A percentile compares a stretch with the other conserved stretches of the same genome.
Conservation (phyloP, 2,329 filamentous ascomycete species). For the Fusarium sp. region DNA sequence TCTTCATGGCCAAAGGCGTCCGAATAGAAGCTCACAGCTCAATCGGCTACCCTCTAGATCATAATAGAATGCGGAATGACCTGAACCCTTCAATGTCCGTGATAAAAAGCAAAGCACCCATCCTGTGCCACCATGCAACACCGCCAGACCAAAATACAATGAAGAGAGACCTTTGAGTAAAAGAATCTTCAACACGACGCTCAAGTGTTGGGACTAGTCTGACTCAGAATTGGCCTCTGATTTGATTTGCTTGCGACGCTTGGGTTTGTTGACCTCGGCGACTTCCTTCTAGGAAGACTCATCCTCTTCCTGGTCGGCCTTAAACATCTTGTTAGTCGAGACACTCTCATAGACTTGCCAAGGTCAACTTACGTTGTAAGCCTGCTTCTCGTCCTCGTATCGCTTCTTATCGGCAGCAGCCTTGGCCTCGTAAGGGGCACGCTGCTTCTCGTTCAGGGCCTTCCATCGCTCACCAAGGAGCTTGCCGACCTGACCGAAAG, state of each 20-base stretch:
- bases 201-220: constrained; percentile 19
- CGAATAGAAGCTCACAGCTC: constrained; percentile 39
- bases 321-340: constrained; percentile 44
- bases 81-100: constrained; percentile 49
- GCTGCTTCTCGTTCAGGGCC: constrained; percentile 92
- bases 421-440: constrained; percentile 94
- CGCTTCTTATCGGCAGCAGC: constrained; percentile 98
- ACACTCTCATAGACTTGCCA: constrained; percentile 15
- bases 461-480: constrained; percentile 99
- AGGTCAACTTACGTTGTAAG: constrained; percentile 76
- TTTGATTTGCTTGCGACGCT: constrained; percentile 19
- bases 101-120: constrained; percentile 52
- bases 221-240: constrained; percentile 16
- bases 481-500: constrained; percentile 99
- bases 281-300: constrained; percentile 55
- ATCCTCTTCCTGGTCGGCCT: constrained; percentile 69
- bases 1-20: constrained; percentile 37
- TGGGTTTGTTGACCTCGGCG: constrained; percentile 17
- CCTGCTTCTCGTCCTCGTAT: constrained; percentile 97
- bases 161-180: constrained; percentile 38
- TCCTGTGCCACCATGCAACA: constrained; percentile 56
- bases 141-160: constrained; percentile 52
- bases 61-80: constrained; percentile 47
- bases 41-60: constrained; percentile 45
- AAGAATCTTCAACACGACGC: constrained; percentile 24